These are phyloP conservation scores for Hygrocybe coccinea DNA, from an alignment of 768 basidiomycete species.

Conservation along the genomic window DNA sequence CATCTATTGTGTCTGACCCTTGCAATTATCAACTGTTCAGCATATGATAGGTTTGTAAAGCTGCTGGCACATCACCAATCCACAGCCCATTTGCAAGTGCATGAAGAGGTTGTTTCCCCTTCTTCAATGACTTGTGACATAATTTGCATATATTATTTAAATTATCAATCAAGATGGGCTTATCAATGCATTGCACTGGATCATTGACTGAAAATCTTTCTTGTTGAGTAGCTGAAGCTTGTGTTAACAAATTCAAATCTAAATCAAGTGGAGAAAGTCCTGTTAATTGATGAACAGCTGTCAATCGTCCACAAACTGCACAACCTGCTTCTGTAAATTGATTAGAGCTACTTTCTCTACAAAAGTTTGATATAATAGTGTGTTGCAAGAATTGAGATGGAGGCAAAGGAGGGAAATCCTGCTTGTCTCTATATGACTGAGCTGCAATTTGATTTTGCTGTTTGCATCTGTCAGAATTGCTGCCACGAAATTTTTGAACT, in stretches of 20 bases:
- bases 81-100: slow-evolving; percentile 14
- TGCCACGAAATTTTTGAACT: too few relatives aligned
- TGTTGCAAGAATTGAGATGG: background rate
- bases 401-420: background rate
- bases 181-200: background rate
- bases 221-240: background rate
- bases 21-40: slow-evolving; percentile 29
- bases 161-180: background rate
- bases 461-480: background rate
- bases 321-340: background rate
- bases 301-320: background rate
- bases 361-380: background rate
- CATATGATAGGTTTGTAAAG: slow-evolving; percentile 24
- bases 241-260: background rate
- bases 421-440: background rate
- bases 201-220: background rate
- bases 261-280: background rate
- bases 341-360: background rate
- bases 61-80: slow-evolving; percentile 32
- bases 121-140: slow-evolving; percentile 27
- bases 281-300: too few relatives aligned
- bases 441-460: background rate
- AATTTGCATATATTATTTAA: slow-evolving; percentile 6
- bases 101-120: slow-evolving; percentile 13
- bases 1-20: slow-evolving; percentile 26